Evolutionary conservation across 768 basidiomycete genomes (phyloP), one percentile per base, ranked within the genome.

Genomic region (Cystobasidium ongulense): DNA sequence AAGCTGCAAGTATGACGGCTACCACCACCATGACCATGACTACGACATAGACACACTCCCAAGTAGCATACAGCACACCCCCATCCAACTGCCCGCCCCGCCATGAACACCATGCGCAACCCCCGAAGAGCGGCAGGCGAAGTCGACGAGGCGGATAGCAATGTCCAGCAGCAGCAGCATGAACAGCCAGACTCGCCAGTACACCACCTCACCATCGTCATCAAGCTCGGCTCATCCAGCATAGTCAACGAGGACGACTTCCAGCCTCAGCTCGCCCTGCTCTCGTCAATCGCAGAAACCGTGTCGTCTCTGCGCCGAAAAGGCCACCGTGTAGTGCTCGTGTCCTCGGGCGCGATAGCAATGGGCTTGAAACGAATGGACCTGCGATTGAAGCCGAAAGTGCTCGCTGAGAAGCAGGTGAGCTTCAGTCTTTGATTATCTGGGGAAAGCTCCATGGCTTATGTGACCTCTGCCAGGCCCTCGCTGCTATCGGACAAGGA

Each of bases 401-500:
- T 85, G 74, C 82, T 99, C 25, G 88, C 89, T 1, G 91, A 91
- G 63, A 96, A 94, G 82, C 94, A 98, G 86, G 92, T 89, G 77
- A 76, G 87, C 21, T 61, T 21, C 10, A 17, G n/a, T 50, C 18
- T 50, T n/a, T 50, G 46, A 4, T 3, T 8, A 17, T 21, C 7
- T 50, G 17, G 39, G 39, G 15, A 21, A 25, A 5, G n/a, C 31
- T 15, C 50, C 21, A 36, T 25, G 39, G 52, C 39, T 29, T 41
- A 27, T 72, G 21, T 67, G 21, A 77, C 73, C 25, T 41, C 59
- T 31, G 27, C 0, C 77, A 96, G 92, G 96, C 96, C 13, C 83
- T 98, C 62, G 95, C 95, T 36, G 95, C 96, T 0, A 92, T 98
- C 62, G 96, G 96, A 0, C 96, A 99, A 83, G 94, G 96, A 10